Evolutionary conservation across 179 eudicot genomes (phyloP).

Genomic region (Spinacia oleracea): DNA sequence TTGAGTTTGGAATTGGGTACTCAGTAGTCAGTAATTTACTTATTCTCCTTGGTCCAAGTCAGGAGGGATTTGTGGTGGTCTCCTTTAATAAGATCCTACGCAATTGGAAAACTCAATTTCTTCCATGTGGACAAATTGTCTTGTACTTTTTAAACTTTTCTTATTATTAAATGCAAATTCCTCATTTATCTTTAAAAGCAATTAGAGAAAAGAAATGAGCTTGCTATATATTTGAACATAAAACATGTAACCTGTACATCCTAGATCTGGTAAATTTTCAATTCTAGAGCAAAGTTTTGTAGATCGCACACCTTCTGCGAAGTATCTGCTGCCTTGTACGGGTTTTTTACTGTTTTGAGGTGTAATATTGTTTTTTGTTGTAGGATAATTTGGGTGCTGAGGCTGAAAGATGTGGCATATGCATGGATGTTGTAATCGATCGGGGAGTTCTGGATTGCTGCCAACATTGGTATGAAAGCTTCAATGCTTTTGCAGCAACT

Average conservation of each 20-base stretch:
- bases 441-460: constrained; percentile 96
- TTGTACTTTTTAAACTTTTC: not conserved
- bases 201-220: not conserved
- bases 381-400: constrained; percentile 66
- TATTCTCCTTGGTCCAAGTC: not conserved
- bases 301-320: not conserved
- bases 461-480: constrained; percentile 73
- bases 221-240: not conserved
- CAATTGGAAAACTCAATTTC: not conserved
- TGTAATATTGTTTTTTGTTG: constrained; percentile 6
- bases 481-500: constrained; percentile 9
- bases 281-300: not conserved
- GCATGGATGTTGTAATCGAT: constrained; percentile 81
- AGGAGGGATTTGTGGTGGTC: not conserved
- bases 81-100: not conserved
- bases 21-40: not conserved
- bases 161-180: not conserved
- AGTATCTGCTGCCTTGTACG: constrained; percentile 9
- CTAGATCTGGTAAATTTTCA: not conserved
- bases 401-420: constrained; percentile 94
- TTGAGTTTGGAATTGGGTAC: not conserved
- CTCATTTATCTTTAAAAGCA: not conserved
- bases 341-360: not conserved
- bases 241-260: not conserved
- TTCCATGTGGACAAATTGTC: not conserved